Evolutionary conservation across 306 rosid genomes (phyloP).

Genomic region (Corylus avellana): DNA sequence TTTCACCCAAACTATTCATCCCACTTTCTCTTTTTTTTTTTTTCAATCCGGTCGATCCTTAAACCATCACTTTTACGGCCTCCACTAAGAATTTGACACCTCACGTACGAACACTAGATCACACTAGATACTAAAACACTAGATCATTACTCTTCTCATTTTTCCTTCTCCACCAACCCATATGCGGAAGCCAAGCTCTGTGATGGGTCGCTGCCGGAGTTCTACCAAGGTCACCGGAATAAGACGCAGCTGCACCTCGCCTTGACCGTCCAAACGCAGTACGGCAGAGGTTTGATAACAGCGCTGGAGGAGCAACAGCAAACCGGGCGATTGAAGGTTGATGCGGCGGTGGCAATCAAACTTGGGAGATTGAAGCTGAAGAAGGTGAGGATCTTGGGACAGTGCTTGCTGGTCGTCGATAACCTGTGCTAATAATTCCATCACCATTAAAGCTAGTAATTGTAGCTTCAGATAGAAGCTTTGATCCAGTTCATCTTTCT

Average conservation of each 20-base stretch:
- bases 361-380: slow-evolving; percentile 71
- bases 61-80: too few species aligned
- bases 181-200: slow-evolving; percentile 66
- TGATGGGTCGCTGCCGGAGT: slow-evolving; percentile 67
- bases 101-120: too few species aligned
- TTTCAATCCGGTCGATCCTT: too few species aligned
- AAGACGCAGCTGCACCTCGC: slow-evolving; percentile 65
- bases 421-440: slow-evolving; percentile 64
- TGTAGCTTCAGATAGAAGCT: slow-evolving; percentile 65
- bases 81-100: too few species aligned
- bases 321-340: slow-evolving; percentile 62
- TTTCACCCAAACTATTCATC: too few species aligned
- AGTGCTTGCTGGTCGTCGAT: slow-evolving; percentile 74
- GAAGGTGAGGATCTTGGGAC: slow-evolving; percentile 68
- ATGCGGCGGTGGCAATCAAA: slow-evolving; percentile 67
- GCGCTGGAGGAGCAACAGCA: slow-evolving; percentile 84
- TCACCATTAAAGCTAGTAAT: slow-evolving; percentile 80
- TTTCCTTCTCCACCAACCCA: too few species aligned
- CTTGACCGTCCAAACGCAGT: slow-evolving; percentile 67
- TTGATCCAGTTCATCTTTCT: slow-evolving; percentile 16
- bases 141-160: too few species aligned
- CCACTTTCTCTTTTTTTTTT: too few species aligned
- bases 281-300: slow-evolving; percentile 62
- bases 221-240: slow-evolving; percentile 90
- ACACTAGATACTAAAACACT: too few species aligned